Base-by-base conservation (phyloP, 208 protist genomes). In the Phytomonas sp. region DNA sequence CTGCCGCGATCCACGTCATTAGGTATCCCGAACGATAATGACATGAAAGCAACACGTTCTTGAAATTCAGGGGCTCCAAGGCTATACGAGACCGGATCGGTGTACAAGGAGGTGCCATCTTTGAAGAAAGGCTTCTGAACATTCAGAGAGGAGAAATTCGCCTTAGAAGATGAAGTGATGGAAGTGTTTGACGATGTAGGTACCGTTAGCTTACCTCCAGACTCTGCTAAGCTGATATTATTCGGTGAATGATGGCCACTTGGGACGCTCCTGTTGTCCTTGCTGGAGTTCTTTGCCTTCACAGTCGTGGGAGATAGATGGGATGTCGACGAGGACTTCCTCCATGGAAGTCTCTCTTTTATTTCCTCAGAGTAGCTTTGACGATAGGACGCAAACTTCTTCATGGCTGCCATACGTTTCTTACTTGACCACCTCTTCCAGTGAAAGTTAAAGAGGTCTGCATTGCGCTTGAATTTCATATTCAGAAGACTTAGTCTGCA, bases 1-100 rank as follows among this genome's bases (percentile, higher is more conserved):
- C 80, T 88, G 64, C 90, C 90, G 63, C 81, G 80, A 75, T 96
- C 90, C 69, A 96, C 89, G 68, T 90, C 82, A 67, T 96, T 96
- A 23, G 81, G 72, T 29, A 87, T 66, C 31, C 90, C 90, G 75
- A 92, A 96, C 4, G 85, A 91, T n/a, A 90, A 71, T 26, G 87
- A 87, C 90, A 96, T 92, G 74, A 90, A 96, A 62, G 90, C 85
- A 8, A 95, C 72, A 60, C 89, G 82, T 63, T 81, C 74, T 40
- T 51, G 30, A n/a, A 84, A 74, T 66, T 77, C 59, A 7, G 87
- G 84, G 37, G 77, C 82, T 13, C 78, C 70, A 46, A 82, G 65
- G 60, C 75, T 60, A 59, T 73, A 71, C 17, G 70, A 71, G 26
- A 88, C 73, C 20, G 79, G 68, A 68, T 85, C 77, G n/a, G 28